Evolutionary conservation across 2,329 filamentous ascomycete species (phyloP).

Genomic region (Fusarium pseudonygamai): DNA sequence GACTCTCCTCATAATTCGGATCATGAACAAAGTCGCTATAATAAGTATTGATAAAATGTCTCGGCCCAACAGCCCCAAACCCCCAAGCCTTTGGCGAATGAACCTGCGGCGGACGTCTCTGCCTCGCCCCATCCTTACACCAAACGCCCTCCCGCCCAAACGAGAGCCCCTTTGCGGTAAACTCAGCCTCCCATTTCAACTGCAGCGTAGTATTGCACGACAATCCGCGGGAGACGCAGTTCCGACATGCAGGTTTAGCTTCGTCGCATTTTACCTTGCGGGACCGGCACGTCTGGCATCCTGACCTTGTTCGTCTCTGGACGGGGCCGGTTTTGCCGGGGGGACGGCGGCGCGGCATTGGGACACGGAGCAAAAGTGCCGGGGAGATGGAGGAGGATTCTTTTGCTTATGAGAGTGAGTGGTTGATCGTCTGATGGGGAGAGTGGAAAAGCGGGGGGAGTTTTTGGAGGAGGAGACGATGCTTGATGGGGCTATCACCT

Average conservation of each 20-base stretch:
- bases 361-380: neutral
- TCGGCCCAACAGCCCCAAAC: neutral
- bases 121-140: slow-evolving; percentile 28
- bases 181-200: slow-evolving; percentile 46
- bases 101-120: neutral
- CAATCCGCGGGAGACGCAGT: slow-evolving; percentile 29
- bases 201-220: slow-evolving; percentile 21
- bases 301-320: slow-evolving; percentile 31
- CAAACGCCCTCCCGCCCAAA: slow-evolving; percentile 46
- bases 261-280: slow-evolving; percentile 41
- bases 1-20: slow-evolving; percentile 21
- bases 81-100: neutral
- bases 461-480: neutral
- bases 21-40: slow-evolving; percentile 23
- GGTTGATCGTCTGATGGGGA: neutral
- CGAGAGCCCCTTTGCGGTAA: slow-evolving; percentile 37
- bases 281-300: slow-evolving; percentile 38
- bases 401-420: neutral
- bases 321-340: slow-evolving; percentile 20
- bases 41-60: slow-evolving; percentile 37
- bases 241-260: slow-evolving; percentile 29
- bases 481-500: slow-evolving; percentile 15
- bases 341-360: slow-evolving; percentile 34
- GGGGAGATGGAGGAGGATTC: neutral
- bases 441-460: slow-evolving; percentile 28